Evolutionary conservation across 2,329 filamentous ascomycete species (phyloP).

Genomic region (Bipolaris bicolor): DNA sequence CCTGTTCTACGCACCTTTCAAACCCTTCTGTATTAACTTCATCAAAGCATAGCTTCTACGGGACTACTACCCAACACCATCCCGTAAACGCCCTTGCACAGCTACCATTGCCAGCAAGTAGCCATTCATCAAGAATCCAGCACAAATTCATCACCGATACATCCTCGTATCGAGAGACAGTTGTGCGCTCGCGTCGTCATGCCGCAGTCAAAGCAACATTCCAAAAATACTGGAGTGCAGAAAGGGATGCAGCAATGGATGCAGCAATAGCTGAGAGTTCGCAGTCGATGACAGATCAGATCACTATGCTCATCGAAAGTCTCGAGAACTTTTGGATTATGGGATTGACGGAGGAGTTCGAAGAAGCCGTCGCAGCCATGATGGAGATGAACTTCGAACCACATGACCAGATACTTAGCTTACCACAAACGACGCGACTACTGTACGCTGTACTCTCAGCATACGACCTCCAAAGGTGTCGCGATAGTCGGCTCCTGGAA

Average conservation of each 20-base stretch:
- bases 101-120: background rate
- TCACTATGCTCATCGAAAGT: background rate
- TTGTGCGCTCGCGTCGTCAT: slow-evolving; percentile 67
- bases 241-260: background rate
- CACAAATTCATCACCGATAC: background rate
- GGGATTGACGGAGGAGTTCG: slow-evolving; percentile 1
- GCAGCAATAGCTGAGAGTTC: background rate
- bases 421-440: background rate
- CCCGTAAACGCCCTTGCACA: background rate
- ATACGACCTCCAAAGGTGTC: background rate
- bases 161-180: slow-evolving; percentile 21
- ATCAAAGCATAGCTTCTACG: background rate
- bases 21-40: slow-evolving; percentile 11
- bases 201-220: slow-evolving; percentile 74
- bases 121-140: background rate
- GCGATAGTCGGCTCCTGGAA: slow-evolving; percentile 54
- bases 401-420: background rate
- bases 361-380: background rate
- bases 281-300: background rate
- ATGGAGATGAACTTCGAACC: background rate
- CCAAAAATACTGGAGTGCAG: slow-evolving; percentile 77
- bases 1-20: slow-evolving; percentile 24
- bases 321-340: slow-evolving; percentile 4
- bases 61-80: background rate
- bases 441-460: background rate